Base-by-base conservation (phyloP, 225 moss, liverwort and hornwort species). In the Bryoerythrophyllum caledonicum region DNA sequence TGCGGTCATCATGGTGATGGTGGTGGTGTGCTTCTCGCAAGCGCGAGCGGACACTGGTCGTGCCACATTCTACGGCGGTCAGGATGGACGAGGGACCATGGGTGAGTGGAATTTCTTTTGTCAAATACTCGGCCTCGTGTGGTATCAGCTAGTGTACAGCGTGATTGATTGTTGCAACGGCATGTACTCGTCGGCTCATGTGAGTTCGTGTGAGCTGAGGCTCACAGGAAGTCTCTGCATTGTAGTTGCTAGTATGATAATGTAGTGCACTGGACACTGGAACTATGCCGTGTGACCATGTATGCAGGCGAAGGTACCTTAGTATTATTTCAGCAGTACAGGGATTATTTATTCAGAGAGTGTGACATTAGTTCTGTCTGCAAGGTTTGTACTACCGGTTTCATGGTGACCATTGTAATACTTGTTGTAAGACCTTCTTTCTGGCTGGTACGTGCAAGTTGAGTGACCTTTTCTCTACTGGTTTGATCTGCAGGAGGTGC, bases 41-140 rank as follows among this genome's bases (percentile, higher is more conserved):
- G 54, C 70, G 6, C 70, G 70, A 41, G 78, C 78, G 84, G 67
- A 44, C 8, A 41, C 27, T 58, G 82, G 25, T 3, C 79, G 55
- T 32, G 85, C 82, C 0, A 88, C 85, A 10, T 88, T 75, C 77
- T 82, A 87, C 25, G 82, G 85, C 25, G 87, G 85, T 8, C 5
- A 19, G 46, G 74, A 87, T 68, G 84, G 71, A 19, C 34, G 58
- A 34, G 82, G 84, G 5, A 84, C 86, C 12, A 68, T 78, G 78
- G 86, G 86, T 87, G 80, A 52, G 76, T 23, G 27, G 66, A 10
- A 32, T 9, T 38, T 2, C 8, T 38, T 32, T 32, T 32, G 32
- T 32, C 4, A 32, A 32, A 5, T 32, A 9, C 8, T 38, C 9
- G 1, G 38, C 38, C 48, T 30, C 32, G 61, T 40, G 26, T 52